Evolutionary conservation across 176 grass and related monocot species (phyloP).

Genomic region (Avena atlantica): DNA sequence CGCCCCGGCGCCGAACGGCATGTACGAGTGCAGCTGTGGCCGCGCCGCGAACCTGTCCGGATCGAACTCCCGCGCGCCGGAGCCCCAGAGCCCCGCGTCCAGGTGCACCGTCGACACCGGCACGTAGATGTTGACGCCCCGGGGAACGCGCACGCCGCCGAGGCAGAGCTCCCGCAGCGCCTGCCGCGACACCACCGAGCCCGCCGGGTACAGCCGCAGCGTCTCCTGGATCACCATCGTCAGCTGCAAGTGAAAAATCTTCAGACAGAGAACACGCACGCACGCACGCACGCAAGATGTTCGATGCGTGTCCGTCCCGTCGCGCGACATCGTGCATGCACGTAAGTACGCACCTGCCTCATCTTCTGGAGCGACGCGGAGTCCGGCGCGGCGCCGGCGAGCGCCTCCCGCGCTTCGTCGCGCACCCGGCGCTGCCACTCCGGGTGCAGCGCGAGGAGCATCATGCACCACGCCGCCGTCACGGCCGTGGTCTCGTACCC

Average conservation of each 20-base stretch:
- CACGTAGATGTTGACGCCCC: constrained; percentile 75
- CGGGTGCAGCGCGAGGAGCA: constrained; percentile 83
- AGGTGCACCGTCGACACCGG: constrained; percentile 78
- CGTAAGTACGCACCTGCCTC: constrained; percentile 58
- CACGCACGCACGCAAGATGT: no score
- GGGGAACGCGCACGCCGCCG: constrained; percentile 64
- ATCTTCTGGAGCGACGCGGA: constrained; percentile 65
- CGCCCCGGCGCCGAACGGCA: constrained; percentile 86
- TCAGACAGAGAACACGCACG: no score
- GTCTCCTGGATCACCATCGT: constrained; percentile 99
- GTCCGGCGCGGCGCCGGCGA: constrained; percentile 34
- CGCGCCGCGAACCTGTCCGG: constrained; percentile 56
- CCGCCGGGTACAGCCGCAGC: constrained; percentile 80
- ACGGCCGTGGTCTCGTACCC: constrained; percentile 90
- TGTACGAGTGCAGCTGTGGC: constrained; percentile 62
- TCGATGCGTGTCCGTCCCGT: neutral
- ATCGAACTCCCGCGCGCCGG: constrained; percentile 55
- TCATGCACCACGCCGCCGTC: constrained; percentile 70
- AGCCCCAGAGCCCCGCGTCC: constrained; percentile 72
- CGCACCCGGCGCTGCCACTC: constrained; percentile 73
- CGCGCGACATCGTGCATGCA: neutral
- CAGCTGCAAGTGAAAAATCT: constrained; percentile 41
- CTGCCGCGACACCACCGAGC: constrained; percentile 76
- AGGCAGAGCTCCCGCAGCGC: constrained; percentile 65
- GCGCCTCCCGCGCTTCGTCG: constrained; percentile 45